Evolutionary conservation across 2,329 filamentous ascomycete genomes (phyloP).

Genomic region (Neofusicoccum parvum): DNA sequence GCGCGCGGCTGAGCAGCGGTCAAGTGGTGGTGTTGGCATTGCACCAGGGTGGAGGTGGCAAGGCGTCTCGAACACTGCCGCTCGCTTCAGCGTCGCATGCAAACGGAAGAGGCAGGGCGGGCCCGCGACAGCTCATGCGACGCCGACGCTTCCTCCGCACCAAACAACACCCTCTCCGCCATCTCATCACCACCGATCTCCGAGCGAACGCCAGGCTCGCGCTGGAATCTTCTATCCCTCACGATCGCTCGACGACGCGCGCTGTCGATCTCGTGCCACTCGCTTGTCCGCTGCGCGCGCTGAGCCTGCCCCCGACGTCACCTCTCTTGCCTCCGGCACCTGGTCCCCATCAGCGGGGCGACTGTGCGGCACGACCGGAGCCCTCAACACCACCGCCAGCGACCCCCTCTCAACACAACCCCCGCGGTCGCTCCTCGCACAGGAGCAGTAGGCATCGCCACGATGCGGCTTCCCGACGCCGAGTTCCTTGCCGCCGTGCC

Average conservation of each 20-base stretch:
- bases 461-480: constrained; percentile 38
- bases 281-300: constrained; percentile 12
- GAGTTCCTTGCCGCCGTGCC: constrained; percentile 25
- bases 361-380: constrained; percentile 14
- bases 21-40: constrained; percentile 15
- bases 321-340: constrained; percentile 15
- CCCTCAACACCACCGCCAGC: background rate
- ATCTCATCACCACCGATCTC: constrained; percentile 3
- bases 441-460: constrained; percentile 21
- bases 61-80: constrained; percentile 17
- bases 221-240: constrained; percentile 2
- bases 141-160: background rate
- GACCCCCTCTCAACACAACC: background rate
- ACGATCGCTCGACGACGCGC: constrained; percentile 6
- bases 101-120: constrained; percentile 13
- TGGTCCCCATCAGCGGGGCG: constrained; percentile 21
- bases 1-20: constrained; percentile 14
- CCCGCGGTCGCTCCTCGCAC: background rate
- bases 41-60: constrained; percentile 12
- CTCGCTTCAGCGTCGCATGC: constrained; percentile 17
- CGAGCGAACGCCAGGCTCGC: constrained; percentile 1
- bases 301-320: constrained; percentile 18
- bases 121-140: constrained; percentile 17
- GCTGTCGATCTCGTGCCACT: constrained; percentile 16
- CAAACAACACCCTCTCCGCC: constrained; percentile 3